These are phyloP conservation scores for Cryptococcus hybrid DNA, from an alignment of 1,284 basidiomycete genomes.

Conservation along the genomic window DNA sequence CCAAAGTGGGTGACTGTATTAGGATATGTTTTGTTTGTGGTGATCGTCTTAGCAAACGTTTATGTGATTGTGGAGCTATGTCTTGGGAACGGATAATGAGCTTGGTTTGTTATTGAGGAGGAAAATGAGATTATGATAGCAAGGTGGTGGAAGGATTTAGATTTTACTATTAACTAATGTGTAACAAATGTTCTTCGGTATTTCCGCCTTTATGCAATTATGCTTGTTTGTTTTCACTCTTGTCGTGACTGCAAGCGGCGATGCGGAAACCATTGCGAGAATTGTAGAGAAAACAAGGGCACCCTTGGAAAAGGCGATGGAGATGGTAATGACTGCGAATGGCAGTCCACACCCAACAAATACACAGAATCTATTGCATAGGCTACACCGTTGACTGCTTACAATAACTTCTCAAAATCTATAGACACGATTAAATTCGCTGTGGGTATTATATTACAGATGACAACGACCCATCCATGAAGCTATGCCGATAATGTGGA, in stretches of 20 bases:
- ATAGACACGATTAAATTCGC: not conserved
- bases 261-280: not conserved
- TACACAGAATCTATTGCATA: too few species aligned
- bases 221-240: not conserved
- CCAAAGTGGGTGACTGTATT: constrained; percentile 57
- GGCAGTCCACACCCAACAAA: too few species aligned
- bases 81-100: constrained; percentile 22
- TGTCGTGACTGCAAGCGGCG: not conserved
- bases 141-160: not conserved
- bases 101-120: not conserved
- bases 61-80: constrained; percentile 47
- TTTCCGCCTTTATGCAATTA: too few species aligned
- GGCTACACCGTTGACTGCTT: too few species aligned
- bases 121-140: not conserved
- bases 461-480: not conserved
- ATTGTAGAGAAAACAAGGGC: not conserved
- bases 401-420: too few species aligned
- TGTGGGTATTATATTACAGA: not conserved
- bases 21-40: constrained; percentile 62
- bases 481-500: not conserved
- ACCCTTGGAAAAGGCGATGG: too few species aligned
- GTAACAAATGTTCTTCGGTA: too few species aligned
- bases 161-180: not conserved
- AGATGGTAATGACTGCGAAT: too few species aligned
- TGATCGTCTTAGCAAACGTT: constrained; percentile 65